Base-by-base conservation (phyloP, 2,329 filamentous ascomycete genomes). In the Trichothecium sympodiale region DNA sequence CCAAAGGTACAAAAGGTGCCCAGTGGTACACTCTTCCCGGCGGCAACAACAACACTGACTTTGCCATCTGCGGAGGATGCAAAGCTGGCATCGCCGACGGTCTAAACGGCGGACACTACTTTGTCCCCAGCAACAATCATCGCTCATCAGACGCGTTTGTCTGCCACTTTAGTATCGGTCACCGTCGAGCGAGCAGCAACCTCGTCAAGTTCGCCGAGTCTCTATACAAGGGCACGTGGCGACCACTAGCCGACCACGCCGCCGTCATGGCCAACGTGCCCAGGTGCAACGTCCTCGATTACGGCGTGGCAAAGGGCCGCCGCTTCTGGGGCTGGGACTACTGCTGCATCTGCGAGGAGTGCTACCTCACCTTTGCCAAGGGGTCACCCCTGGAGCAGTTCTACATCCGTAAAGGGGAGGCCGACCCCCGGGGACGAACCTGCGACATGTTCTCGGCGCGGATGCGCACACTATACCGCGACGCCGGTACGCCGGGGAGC, bases 241-340 rank as follows among this genome's bases (percentile, higher is more conserved):
- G 9, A 16, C 13, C 10, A 10, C 17, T 33, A 6, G 31, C 16
- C 8, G 14, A 16, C 31, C 14, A 17, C 31, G 31, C 31, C 8
- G 17, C 31, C 9, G 9, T 10, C 6, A 18, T 33, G 16, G 33
- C 35, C 7, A 37, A 35, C 2, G 15, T 44, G n/a, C 42, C 42
- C 10, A 15, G 18, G 2, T 46, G 43, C 30, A 36, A 35, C 14
- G n/a, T n/a, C n/a, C n/a, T n/a, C n/a, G n/a, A n/a, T n/a, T n/a
- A n/a, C n/a, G n/a, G n/a, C n/a, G n/a, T n/a, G n/a, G n/a, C n/a
- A n/a, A n/a, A n/a, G n/a, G n/a, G n/a, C n/a, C 36, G 17, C 5
- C 32, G 17, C 18, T 46, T 40, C 39, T 43, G 38, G 23, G 43
- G 43, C 18, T 46, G 42, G 42, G 34, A 41, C 25, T 35, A 41